These are phyloP conservation scores for Capsicum pubescens DNA, from an alignment of 257 asterid genomes.

Conservation along the genomic window DNA sequence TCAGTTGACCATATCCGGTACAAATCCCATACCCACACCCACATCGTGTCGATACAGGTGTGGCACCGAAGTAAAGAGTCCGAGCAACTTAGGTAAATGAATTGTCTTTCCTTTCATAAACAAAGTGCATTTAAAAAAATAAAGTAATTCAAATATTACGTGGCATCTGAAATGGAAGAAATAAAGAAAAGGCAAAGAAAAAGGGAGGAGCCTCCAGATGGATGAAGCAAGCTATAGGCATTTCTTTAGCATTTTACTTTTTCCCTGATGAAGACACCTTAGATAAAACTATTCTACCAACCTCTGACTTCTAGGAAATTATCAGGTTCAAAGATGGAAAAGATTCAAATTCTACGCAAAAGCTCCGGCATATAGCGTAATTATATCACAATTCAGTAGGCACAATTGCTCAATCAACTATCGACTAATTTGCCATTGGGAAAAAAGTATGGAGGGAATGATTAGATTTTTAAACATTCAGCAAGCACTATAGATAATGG, in stretches of 20 bases:
- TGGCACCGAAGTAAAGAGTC: too few species aligned
- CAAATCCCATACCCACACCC: too few species aligned
- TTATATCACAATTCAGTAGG: neutral
- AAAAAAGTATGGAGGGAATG: neutral
- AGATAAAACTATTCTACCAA: neutral
- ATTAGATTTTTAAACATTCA: neutral
- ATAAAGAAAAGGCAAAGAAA: neutral
- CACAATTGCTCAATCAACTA: neutral
- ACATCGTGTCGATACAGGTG: too few species aligned
- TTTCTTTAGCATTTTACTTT: neutral
- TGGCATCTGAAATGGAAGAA: neutral
- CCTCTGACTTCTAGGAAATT: slow-evolving; percentile 5
- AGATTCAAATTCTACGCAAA: neutral
- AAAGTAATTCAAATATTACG: neutral
- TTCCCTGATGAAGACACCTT: neutral
- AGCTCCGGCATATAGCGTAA: neutral
- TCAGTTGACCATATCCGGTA: too few species aligned
- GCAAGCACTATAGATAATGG: neutral
- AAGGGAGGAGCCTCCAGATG: neutral
- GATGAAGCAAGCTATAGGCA: neutral
- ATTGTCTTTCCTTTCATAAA: too few species aligned
- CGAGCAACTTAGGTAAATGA: too few species aligned
- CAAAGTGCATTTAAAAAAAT: neutral
- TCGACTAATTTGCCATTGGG: neutral
- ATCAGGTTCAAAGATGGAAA: slow-evolving; percentile 12